A percentile compares a stretch with the other conserved stretches of the same genome.
phyloP scores from a whole-genome alignment of 2,329 filamentous ascomycete genomes.

The Elsinoe australis region DNA sequence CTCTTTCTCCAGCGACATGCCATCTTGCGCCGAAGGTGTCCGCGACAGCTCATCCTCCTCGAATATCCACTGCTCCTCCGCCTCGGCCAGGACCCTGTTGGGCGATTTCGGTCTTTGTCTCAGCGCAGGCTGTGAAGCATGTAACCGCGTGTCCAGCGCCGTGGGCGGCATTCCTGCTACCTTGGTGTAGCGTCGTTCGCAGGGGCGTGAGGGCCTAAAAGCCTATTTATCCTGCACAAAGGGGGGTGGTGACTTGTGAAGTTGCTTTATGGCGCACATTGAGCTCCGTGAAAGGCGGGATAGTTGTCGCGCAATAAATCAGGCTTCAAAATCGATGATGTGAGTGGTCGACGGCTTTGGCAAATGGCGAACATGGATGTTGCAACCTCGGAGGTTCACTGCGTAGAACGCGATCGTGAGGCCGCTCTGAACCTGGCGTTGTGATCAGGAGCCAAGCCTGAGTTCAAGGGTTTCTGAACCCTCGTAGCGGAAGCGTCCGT shows the following conservation, averaged over 20 bases:
- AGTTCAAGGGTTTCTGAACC: too few relatives aligned
- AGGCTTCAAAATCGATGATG: constrained; percentile 5
- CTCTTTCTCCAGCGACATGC: constrained; percentile 69
- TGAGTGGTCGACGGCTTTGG: constrained; percentile 4
- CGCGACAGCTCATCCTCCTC: constrained; percentile 72
- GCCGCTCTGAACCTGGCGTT: constrained; percentile 1
- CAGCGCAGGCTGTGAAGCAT: constrained; percentile 33
- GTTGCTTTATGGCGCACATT: constrained; percentile 11
- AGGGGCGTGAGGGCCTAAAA: constrained; percentile 5
- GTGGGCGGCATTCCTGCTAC: constrained; percentile 17
- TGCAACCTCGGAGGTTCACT: neutral
- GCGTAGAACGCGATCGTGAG: constrained; percentile 10
- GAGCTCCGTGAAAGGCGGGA: neutral
- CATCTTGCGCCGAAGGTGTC: constrained; percentile 77
- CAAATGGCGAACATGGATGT: neutral
- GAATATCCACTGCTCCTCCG: constrained; percentile 79
- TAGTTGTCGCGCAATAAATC: constrained; percentile 7
- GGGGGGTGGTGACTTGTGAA: neutral
- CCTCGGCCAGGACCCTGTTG: constrained; percentile 44
- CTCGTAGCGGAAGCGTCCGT: too few relatives aligned
- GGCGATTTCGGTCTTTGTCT: constrained; percentile 31
- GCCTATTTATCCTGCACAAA: constrained; percentile 14
- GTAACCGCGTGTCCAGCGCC: constrained; percentile 9
- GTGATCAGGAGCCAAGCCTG: too few relatives aligned
- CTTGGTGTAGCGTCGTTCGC: neutral